Conservation (phyloP, 2,329 filamentous ascomycete genomes). For the Fusarium sp. region DNA sequence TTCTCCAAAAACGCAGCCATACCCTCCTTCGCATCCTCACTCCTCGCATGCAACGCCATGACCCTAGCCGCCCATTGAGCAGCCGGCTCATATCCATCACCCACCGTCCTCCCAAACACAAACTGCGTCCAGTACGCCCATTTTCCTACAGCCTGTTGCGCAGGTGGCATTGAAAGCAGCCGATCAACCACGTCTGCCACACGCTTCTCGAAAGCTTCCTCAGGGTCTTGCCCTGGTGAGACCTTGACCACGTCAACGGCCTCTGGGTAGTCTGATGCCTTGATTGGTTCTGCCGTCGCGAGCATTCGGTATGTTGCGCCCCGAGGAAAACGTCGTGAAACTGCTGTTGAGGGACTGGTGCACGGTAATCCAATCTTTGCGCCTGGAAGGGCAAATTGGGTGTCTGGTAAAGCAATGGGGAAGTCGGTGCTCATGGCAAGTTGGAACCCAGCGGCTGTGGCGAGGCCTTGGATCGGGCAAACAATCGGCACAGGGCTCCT, state of each 20-base stretch:
- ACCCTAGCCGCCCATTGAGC: constrained; percentile 35
- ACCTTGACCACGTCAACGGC: constrained; percentile 32
- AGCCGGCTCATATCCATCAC: constrained; percentile 35
- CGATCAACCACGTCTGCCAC: constrained; percentile 12
- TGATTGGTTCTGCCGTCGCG: constrained; percentile 26
- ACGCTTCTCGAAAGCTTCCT: constrained; percentile 17
- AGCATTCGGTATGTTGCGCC: constrained; percentile 31
- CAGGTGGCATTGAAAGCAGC: constrained; percentile 20
- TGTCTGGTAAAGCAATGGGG: constrained; percentile 27
- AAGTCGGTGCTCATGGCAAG: constrained; percentile 39
- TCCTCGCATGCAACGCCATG: constrained; percentile 40
- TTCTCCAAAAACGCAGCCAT: constrained; percentile 37
- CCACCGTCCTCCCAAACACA: not conserved
- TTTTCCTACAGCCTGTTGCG: constrained; percentile 37
- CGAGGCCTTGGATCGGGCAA: constrained; percentile 38
- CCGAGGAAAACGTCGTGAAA: constrained; percentile 30
- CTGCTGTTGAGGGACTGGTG: constrained; percentile 35
- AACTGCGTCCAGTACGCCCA: constrained; percentile 41
- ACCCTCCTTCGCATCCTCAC: constrained; percentile 36
- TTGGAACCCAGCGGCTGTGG: constrained; percentile 40
- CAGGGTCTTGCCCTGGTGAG: rapidly evolving
- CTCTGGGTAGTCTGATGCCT: constrained; percentile 15
- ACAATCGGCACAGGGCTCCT: constrained; percentile 36
- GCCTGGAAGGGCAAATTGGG: constrained; percentile 31
- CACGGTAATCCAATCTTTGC: constrained; percentile 39